Percentiles rank a stretch among this genome's conserved stretches.
phyloP scores from a whole-genome alignment of 2,329 filamentous ascomycete species.

The Ambrosiella cleistominuta region DNA sequence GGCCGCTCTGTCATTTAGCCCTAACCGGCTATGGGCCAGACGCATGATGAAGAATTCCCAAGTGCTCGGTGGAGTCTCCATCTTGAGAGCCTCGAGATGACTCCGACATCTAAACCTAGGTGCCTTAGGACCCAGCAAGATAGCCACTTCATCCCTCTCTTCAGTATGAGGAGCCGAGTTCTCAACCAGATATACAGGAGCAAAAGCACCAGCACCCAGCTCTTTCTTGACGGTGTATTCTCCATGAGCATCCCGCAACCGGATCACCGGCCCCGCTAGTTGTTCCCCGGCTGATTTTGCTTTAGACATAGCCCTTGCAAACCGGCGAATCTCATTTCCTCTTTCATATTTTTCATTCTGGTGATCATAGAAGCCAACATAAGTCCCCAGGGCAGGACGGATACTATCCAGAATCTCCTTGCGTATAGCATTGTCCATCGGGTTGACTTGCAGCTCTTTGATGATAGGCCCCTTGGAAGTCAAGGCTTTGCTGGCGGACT shows the following conservation, averaged over 20 bases:
- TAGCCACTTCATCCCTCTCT: constrained; percentile 24
- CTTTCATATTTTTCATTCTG: constrained; percentile 44
- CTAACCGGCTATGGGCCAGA: constrained; percentile 58
- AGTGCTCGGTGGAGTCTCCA: constrained; percentile 71
- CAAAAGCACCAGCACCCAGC: constrained; percentile 83
- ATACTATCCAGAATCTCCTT: constrained; percentile 57
- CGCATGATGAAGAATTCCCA: constrained; percentile 98
- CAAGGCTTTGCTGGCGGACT: constrained; percentile 18
- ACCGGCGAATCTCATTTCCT: constrained; percentile 63
- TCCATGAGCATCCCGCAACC: constrained; percentile 46
- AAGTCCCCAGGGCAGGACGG: constrained; percentile 55
- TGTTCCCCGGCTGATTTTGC: constrained; percentile 43
- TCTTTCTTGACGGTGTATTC: constrained; percentile 69
- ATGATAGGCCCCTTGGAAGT: constrained; percentile 54
- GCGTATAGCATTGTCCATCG: constrained; percentile 60
- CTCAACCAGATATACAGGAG: constrained; percentile 84
- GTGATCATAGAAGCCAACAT: constrained; percentile 66
- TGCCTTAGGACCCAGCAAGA: constrained; percentile 42
- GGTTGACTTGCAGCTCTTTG: constrained; percentile 71
- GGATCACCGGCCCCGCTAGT: constrained; percentile 41
- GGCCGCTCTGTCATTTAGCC: constrained; percentile 49
- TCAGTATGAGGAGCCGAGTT: constrained; percentile 38
- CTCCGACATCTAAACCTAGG: constrained; percentile 39
- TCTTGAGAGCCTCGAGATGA: constrained; percentile 71
- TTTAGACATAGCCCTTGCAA: constrained; percentile 48